Base-by-base conservation (phyloP, 805 yeast genomes). In the Candida silvatica region DNA sequence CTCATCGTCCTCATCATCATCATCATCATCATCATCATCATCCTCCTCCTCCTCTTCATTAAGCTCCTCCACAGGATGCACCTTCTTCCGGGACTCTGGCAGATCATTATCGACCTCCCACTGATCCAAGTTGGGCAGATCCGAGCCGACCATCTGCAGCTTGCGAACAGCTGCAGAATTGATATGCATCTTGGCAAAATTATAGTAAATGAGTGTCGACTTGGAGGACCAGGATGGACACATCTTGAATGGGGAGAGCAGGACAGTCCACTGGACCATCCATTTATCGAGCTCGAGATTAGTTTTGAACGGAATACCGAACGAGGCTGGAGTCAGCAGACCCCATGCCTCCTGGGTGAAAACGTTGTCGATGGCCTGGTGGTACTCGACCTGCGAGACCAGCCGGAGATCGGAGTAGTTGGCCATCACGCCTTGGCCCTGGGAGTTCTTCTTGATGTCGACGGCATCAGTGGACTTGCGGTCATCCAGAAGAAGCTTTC, bases 211-310 rank as follows among this genome's bases (percentile, higher is more conserved):
- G 39, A 79, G 59, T 0, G 85, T 77, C 1, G 82, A 75, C 46
- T 79, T 79, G 1, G 81, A 69, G 7, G 81, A 72, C 87, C 87
- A 79, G 0, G 66, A 56, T 26, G 76, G 71, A 20, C 56, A 57
- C 15, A 55, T 59, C 33, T 66, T 66, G 32, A 73, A 66, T 1
- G 83, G 81, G 3, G 81, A 71, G 16, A 79, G 56, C 27, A 78
- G 53, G 8, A 80, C 82, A 0, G 87, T 76, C 87, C 87, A 79
- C 16, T 79, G 77, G 4, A 79, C 83, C 84, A 79, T 79, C 87
- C 87, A 79, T 52, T 71, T 76, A 47, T 79, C 87, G 25, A 79
- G 55, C 38, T 77, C 83, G 37, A 79, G 54, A 48, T 79, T 79
- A 5, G 77, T 68, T 43, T 70, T 72, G 49, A 81, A 78, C 0